phyloP scores from a whole-genome alignment of 371 early-diverging fungal genomes.

The Mucor irregularis region DNA sequence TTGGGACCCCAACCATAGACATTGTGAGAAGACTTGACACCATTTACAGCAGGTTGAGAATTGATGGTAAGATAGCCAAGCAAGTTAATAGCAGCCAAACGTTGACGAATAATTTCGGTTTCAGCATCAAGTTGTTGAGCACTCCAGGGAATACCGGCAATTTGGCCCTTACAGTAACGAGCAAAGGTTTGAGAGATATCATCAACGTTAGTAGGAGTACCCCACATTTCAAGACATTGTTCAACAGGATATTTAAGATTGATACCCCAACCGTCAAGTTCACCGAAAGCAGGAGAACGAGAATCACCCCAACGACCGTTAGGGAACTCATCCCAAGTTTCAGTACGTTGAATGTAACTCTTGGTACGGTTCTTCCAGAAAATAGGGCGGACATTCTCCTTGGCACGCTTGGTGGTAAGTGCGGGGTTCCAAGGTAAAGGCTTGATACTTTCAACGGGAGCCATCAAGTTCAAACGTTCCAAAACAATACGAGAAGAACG shows the following conservation, averaged over 20 bases:
- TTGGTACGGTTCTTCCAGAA: conserved; percentile 96
- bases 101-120: conserved; percentile 72
- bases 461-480: conserved; percentile 78
- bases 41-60: conserved; percentile 95
- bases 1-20: conserved; percentile 96
- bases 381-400: conserved; percentile 95
- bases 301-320: conserved; percentile 99
- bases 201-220: conserved; percentile 59
- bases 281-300: conserved; percentile 91
- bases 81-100: conserved; percentile 72
- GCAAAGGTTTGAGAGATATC: conserved; percentile 81
- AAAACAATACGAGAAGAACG: conserved; percentile 83
- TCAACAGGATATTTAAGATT: conserved; percentile 70
- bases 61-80: conserved; percentile 94
- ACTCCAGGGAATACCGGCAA: conserved; percentile 91
- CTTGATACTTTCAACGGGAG: conserved; percentile 74
- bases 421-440: conserved; percentile 62
- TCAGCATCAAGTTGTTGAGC: conserved; percentile 84
- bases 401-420: conserved; percentile 78
- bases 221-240: conserved; percentile 80
- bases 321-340: conserved; percentile 97
- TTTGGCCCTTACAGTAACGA: conserved; percentile 76
- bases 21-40: conserved; percentile 77
- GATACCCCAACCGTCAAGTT: conserved; percentile 88
- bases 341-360: conserved; percentile 92